Percentiles rank a stretch among this genome's conserved stretches.
Conservation (phyloP, 345 rosid genomes). For the Populus nigra region DNA sequence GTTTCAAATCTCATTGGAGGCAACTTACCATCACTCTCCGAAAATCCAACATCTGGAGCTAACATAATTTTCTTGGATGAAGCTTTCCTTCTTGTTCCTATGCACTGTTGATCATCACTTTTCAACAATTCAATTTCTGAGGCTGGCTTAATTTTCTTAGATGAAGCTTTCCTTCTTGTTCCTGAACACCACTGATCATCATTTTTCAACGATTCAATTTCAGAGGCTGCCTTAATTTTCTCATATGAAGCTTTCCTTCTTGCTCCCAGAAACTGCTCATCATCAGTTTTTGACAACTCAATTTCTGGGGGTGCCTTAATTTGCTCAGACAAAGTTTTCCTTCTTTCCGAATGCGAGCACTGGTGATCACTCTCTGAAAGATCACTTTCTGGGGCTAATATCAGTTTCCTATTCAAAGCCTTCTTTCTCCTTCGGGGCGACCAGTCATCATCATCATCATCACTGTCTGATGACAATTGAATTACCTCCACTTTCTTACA, state of each 20-base stretch:
- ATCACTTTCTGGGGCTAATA: not conserved
- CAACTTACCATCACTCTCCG: not conserved
- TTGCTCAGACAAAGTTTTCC: not conserved
- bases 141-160: not conserved
- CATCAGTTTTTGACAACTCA: not conserved
- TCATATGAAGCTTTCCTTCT: constrained; percentile 1
- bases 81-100: not conserved
- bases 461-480: not conserved
- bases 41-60: constrained; percentile 2
- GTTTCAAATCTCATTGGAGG: not conserved
- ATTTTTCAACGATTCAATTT: not conserved
- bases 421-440: not conserved
- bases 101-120: not conserved
- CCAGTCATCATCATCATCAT: not conserved
- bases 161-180: not conserved
- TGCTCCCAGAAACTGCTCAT: not conserved
- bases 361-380: not conserved
- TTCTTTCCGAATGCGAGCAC: not conserved
- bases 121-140: constrained; percentile 1
- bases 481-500: not conserved
- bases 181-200: not conserved
- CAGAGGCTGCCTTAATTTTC: not conserved
- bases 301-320: not conserved
- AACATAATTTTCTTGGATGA: not conserved
- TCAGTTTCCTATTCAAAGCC: not conserved